Conservation (phyloP, 805 yeast genomes). For the Dipodascus geniculatus region DNA sequence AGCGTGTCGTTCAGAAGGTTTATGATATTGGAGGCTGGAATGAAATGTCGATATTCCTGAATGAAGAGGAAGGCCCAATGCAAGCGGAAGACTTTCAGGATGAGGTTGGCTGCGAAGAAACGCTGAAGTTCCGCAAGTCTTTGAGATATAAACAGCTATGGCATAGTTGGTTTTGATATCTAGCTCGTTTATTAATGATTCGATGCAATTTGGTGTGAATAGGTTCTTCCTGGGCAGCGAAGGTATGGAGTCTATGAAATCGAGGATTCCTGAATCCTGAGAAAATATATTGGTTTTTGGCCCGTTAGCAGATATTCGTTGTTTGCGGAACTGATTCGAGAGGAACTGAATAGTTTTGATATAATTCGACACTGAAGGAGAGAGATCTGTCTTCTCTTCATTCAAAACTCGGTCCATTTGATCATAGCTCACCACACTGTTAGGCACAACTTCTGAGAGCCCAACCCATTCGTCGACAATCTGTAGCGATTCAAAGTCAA, state of each 20-base stretch:
- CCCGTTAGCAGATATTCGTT: constrained; percentile 39
- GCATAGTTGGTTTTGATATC: constrained; percentile 72
- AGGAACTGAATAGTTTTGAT: constrained; percentile 52
- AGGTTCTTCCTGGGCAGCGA: constrained; percentile 52
- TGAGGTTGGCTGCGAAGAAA: constrained; percentile 78
- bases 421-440: constrained; percentile 28
- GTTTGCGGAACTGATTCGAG: constrained; percentile 58
- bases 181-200: constrained; percentile 59
- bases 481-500: constrained; percentile 60
- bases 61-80: constrained; percentile 48
- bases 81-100: constrained; percentile 73
- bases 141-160: constrained; percentile 68
- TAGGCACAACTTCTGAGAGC: constrained; percentile 56
- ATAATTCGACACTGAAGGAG: constrained; percentile 53
- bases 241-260: constrained; percentile 62
- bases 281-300: constrained; percentile 40
- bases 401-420: constrained; percentile 10
- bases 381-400: constrained; percentile 11
- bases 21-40: constrained; percentile 55
- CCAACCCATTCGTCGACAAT: constrained; percentile 69
- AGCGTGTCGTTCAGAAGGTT: constrained; percentile 52
- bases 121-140: constrained; percentile 67
- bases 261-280: constrained; percentile 70
- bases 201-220: constrained; percentile 40
- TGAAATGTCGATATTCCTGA: constrained; percentile 58